These are phyloP conservation scores for Sporothrix phasma DNA, from an alignment of 2,329 filamentous ascomycete species.

Conservation along the genomic window DNA sequence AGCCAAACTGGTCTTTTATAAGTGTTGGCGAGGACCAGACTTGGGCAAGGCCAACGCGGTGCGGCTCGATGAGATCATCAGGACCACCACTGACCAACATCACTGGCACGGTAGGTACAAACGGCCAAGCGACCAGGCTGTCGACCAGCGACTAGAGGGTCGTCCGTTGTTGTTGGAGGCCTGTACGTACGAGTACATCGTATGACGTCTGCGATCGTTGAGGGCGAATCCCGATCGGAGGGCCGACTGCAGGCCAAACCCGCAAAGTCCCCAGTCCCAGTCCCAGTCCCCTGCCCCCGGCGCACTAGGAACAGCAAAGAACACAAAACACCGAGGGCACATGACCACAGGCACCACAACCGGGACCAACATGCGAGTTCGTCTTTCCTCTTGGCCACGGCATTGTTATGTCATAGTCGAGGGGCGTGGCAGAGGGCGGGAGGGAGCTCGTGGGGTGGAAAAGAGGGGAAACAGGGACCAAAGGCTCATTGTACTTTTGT, in stretches of 20 bases:
- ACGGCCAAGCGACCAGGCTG: not conserved
- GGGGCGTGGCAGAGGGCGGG: too few species aligned
- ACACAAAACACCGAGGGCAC: too few species aligned
- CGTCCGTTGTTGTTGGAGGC: not conserved
- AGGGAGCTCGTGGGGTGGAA: not conserved
- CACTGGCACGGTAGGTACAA: not conserved
- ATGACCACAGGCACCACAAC: too few species aligned
- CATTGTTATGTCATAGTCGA: constrained; percentile 9
- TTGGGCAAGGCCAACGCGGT: not conserved
- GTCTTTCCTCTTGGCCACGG: too few species aligned
- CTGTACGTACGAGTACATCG: constrained; percentile 4
- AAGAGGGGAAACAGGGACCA: not conserved
- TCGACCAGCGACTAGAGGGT: too few species aligned
- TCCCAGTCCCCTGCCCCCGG: too few species aligned
- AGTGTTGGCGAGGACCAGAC: not conserved
- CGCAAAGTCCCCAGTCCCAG: too few species aligned
- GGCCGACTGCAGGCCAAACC: too few species aligned
- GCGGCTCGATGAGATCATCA: not conserved
- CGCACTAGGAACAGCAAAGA: too few species aligned
- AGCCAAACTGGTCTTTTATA: not conserved
- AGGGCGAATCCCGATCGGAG: not conserved
- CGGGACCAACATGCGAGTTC: too few species aligned
- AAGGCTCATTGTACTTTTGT: not conserved
- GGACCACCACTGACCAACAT: not conserved
- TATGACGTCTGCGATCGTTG: constrained; percentile 6